phyloP scores from a whole-genome alignment of 257 asterid species.

The Cinchona pubescens region DNA sequence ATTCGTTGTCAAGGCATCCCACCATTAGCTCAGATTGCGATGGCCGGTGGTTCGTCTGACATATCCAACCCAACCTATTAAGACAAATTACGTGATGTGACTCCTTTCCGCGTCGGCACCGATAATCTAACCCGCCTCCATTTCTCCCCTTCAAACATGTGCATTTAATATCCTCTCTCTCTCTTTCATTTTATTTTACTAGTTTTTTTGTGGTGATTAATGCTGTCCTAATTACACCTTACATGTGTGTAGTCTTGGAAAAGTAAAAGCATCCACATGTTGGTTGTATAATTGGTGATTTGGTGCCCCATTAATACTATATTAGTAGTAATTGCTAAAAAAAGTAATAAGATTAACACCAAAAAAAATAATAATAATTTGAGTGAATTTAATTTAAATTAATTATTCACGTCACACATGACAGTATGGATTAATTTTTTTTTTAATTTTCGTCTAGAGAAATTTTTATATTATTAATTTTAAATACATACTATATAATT shows the following conservation, averaged over 20 bases:
- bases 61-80: slow-evolving; percentile 16
- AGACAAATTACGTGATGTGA: slow-evolving; percentile 28
- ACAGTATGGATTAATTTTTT: too few relatives aligned
- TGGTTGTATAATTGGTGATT: neutral
- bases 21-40: neutral
- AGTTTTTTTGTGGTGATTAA: neutral
- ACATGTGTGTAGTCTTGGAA: neutral
- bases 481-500: too few relatives aligned
- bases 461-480: too few relatives aligned
- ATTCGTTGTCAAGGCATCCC: slow-evolving; percentile 18
- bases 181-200: neutral
- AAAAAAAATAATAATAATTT: too few relatives aligned
- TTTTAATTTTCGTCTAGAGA: too few relatives aligned
- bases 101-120: slow-evolving; percentile 32
- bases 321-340: too few relatives aligned
- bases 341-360: too few relatives aligned
- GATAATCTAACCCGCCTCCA: slow-evolving; percentile 1
- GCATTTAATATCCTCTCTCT: too few relatives aligned
- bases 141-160: neutral
- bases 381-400: too few relatives aligned
- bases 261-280: neutral
- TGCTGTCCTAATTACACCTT: neutral
- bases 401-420: too few relatives aligned
- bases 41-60: slow-evolving; percentile 19
- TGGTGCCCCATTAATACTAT: too few relatives aligned